These are phyloP conservation scores for Furcasterigmium furcatum DNA, from an alignment of 2,329 filamentous ascomycete species.

Conservation along the genomic window DNA sequence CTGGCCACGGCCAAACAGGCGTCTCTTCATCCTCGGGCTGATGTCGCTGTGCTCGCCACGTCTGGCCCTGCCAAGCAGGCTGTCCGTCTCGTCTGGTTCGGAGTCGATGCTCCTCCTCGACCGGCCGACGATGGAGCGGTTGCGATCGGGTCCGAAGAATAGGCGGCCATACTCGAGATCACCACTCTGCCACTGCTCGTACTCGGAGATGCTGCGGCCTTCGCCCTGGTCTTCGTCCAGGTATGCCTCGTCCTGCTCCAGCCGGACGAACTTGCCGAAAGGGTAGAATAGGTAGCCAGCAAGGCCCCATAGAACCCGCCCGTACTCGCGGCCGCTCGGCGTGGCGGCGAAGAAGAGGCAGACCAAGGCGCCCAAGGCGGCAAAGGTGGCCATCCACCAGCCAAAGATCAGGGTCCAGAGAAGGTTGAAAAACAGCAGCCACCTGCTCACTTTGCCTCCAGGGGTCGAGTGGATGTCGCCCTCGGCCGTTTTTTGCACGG, in stretches of 20 bases:
- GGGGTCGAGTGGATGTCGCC: slow-evolving; percentile 96
- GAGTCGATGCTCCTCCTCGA: slow-evolving; percentile 89
- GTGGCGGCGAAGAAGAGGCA: slow-evolving; percentile 79
- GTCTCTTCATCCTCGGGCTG: slow-evolving; percentile 61
- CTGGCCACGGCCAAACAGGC: slow-evolving; percentile 90
- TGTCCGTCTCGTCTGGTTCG: slow-evolving; percentile 78
- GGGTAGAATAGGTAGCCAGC: slow-evolving; percentile 89
- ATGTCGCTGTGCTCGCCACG: slow-evolving; percentile 44
- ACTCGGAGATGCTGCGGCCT: slow-evolving; percentile 95
- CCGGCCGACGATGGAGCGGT: slow-evolving; percentile 78
- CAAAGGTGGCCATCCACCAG: slow-evolving; percentile 87
- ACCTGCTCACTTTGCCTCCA: slow-evolving; percentile 78
- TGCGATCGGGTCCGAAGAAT: slow-evolving; percentile 84
- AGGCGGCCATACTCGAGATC: slow-evolving; percentile 93
- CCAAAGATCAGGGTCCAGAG: slow-evolving; percentile 90
- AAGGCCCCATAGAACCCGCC: slow-evolving; percentile 78
- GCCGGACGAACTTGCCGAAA: slow-evolving; percentile 91
- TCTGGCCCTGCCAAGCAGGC: slow-evolving; percentile 66
- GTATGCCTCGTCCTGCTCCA: slow-evolving; percentile 93
- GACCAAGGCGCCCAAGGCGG: slow-evolving; percentile 68
- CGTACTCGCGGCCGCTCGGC: slow-evolving; percentile 81
- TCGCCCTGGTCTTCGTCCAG: slow-evolving; percentile 92
- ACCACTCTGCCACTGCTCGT: slow-evolving; percentile 98
- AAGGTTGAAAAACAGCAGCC: slow-evolving; percentile 85
- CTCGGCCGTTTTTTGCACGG: slow-evolving; percentile 93